Conservation (phyloP, 306 rosid genomes). For the Biancaea sappan region DNA sequence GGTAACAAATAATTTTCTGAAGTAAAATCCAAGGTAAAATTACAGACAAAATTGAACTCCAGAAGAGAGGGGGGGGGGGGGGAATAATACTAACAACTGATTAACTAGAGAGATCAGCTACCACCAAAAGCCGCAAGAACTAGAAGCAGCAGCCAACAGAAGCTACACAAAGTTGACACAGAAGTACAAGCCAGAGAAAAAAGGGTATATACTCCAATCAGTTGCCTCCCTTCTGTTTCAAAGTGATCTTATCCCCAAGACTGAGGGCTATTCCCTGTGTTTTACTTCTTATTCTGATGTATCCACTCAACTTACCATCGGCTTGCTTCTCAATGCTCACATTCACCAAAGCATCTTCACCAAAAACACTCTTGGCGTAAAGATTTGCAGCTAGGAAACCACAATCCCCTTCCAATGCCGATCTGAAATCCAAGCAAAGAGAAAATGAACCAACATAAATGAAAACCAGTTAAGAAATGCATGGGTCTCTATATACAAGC, state of each 20-base stretch:
- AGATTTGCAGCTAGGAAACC: constrained; percentile 96
- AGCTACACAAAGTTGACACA: constrained; percentile 42
- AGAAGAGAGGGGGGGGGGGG: neutral
- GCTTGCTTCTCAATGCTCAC: constrained; percentile 88
- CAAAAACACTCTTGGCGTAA: constrained; percentile 95
- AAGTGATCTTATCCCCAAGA: constrained; percentile 97
- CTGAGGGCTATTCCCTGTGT: constrained; percentile 98
- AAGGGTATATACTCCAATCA: constrained; percentile 38
- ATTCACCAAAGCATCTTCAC: constrained; percentile 98
- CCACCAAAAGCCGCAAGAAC: constrained; percentile 39
- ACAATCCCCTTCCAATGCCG: constrained; percentile 95
- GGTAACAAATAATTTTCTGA: constrained; percentile 31
- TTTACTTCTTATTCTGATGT: constrained; percentile 98
- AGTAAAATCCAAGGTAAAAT: constrained; percentile 41
- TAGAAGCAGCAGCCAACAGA: constrained; percentile 39
- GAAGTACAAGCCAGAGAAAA: constrained; percentile 36
- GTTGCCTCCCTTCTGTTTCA: constrained; percentile 89
- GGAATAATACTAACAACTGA: constrained; percentile 4
- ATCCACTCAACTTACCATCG: constrained; percentile 89
- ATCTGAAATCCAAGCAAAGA: constrained; percentile 50
- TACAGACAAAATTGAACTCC: constrained; percentile 45
- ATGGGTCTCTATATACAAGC: neutral
- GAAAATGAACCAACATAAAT: constrained; percentile 18
- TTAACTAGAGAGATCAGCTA: constrained; percentile 29
- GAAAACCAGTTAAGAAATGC: constrained; percentile 26